phyloP scores from a whole-genome alignment of 495 filamentous ascomycete species.

The Mytilinidion resinicola region DNA sequence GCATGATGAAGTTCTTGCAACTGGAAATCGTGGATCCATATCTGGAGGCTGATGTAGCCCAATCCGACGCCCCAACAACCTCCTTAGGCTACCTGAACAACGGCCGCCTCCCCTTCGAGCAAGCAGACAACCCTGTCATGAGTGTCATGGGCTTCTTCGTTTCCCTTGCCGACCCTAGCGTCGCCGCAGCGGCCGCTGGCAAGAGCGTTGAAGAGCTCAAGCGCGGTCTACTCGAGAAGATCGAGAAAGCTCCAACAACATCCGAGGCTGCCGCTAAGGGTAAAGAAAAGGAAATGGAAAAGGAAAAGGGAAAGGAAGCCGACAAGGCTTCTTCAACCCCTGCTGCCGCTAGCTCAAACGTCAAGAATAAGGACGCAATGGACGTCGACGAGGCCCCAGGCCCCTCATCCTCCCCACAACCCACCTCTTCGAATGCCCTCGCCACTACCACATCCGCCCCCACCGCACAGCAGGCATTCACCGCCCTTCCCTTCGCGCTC shows the following conservation, averaged over 20 bases:
- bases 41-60: conserved; percentile 47
- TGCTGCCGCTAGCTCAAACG: conserved; percentile 36
- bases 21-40: conserved; percentile 42
- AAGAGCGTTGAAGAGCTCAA: conserved; percentile 79
- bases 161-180: conserved; percentile 75
- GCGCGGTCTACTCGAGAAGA: conserved; percentile 61
- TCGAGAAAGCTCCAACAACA: conserved; percentile 52
- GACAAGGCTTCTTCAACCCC: conserved; percentile 38
- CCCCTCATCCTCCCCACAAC: conserved; percentile 8
- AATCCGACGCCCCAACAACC: conserved; percentile 42
- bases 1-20: conserved; percentile 90
- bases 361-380: conserved; percentile 63
- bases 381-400: conserved; percentile 47
- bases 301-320: conserved; percentile 31
- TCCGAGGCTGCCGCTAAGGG: conserved; percentile 44
- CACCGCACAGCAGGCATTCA: conserved; percentile 38
- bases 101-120: conserved; percentile 76
- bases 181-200: conserved; percentile 82
- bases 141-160: conserved; percentile 91
- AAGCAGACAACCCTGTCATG: conserved; percentile 90
- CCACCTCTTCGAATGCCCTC: conserved; percentile 27
- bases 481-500: conserved; percentile 75
- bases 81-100: conserved; percentile 54
- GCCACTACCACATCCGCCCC: conserved; percentile 26
- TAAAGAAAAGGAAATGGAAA: conserved; percentile 41